Conservation (phyloP, 169 alveolate species). For the Eimeria praecox region DNA sequence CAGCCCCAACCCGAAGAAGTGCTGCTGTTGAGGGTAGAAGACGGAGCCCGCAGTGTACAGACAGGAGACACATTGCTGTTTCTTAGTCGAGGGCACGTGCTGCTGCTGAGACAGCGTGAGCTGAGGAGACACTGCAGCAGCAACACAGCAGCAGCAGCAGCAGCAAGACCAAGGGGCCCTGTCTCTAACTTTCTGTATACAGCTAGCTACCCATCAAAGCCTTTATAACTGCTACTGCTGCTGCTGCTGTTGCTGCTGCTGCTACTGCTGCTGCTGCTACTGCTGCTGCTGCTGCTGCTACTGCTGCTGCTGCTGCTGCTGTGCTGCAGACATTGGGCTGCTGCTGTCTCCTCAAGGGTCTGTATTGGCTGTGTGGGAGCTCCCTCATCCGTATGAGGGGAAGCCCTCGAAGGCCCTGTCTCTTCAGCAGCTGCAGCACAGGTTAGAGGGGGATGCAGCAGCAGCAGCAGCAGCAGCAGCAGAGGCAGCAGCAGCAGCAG, state of each 20-base stretch:
- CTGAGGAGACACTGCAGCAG: background rate
- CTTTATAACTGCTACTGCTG: background rate
- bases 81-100: constrained; percentile 38
- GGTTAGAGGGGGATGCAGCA: background rate
- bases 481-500: background rate
- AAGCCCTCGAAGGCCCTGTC: constrained; percentile 1
- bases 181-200: too few relatives aligned
- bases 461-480: background rate
- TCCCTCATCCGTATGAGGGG: background rate
- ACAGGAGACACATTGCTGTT: constrained; percentile 29
- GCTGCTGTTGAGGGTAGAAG: constrained; percentile 6
- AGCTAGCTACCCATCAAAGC: background rate
- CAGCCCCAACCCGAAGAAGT: constrained; percentile 38
- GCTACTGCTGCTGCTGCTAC: background rate
- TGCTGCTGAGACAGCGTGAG: constrained; percentile 39
- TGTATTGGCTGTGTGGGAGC: constrained; percentile 35
- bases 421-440: constrained; percentile 29
- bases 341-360: constrained; percentile 58
- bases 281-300: background rate
- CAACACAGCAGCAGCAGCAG: constrained; percentile 14
- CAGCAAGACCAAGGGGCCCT: too few relatives aligned
- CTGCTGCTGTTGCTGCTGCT: constrained; percentile 40
- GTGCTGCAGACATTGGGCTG: constrained; percentile 28
- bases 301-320: constrained; percentile 16
- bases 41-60: constrained; percentile 15